These are phyloP conservation scores for Podaxis sp. DNA, from an alignment of 768 basidiomycete genomes.

Conservation along the genomic window DNA sequence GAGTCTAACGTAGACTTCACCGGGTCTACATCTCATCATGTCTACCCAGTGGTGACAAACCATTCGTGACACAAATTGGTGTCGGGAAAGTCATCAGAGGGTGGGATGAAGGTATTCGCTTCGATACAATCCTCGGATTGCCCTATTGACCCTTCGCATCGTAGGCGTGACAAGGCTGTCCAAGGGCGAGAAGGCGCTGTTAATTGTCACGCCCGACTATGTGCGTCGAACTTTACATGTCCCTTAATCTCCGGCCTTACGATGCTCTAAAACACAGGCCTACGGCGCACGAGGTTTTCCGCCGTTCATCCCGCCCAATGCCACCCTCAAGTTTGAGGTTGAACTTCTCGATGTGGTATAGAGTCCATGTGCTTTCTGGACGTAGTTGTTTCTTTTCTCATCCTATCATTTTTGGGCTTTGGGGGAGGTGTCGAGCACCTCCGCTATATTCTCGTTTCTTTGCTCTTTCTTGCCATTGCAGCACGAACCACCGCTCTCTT, in stretches of 20 bases:
- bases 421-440: constrained; percentile 9
- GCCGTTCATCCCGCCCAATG: constrained; percentile 76
- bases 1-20: constrained; percentile 23
- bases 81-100: constrained; percentile 7
- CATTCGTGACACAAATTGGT: constrained; percentile 14
- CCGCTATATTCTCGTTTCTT: background rate
- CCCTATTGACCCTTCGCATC: background rate
- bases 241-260: constrained; percentile 4
- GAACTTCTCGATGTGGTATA: constrained; percentile 56
- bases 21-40: background rate
- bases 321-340: constrained; percentile 80
- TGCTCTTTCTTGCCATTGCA: background rate
- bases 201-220: constrained; percentile 72
- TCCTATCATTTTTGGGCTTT: constrained; percentile 5
- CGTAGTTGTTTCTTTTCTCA: constrained; percentile 1
- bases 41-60: constrained; percentile 5
- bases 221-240: constrained; percentile 42
- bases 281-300: constrained; percentile 78
- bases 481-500: background rate
- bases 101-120: constrained; percentile 11
- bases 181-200: constrained; percentile 69
- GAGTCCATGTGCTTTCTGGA: background rate
- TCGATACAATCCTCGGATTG: background rate
- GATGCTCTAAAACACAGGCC: constrained; percentile 40
- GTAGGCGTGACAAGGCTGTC: constrained; percentile 77